Conservation (phyloP, 2,329 filamentous ascomycete species). For the Aspergillus clavatus region DNA sequence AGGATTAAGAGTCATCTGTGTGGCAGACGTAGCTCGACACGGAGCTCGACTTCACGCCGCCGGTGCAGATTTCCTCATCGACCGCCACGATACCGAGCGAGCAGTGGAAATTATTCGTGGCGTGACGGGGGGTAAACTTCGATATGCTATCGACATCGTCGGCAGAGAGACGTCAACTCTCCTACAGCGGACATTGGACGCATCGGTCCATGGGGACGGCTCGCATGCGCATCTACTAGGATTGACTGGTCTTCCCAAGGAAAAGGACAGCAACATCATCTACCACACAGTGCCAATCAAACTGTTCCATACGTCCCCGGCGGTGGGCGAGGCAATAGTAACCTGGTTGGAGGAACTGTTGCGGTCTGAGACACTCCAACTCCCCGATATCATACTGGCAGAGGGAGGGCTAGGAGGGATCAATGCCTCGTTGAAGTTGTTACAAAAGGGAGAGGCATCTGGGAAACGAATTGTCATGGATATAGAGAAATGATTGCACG, state of each 20-base stretch:
- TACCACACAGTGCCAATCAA: constrained; percentile 70
- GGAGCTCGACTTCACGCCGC: constrained; percentile 53
- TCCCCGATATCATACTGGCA: constrained; percentile 62
- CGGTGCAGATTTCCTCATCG: constrained; percentile 62
- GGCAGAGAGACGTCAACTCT: constrained; percentile 59
- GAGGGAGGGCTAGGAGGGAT: constrained; percentile 61
- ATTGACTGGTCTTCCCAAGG: constrained; percentile 63
- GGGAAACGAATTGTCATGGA: constrained; percentile 65
- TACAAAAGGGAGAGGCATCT: constrained; percentile 62
- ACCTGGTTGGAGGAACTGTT: constrained; percentile 66
- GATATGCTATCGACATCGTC: constrained; percentile 65
- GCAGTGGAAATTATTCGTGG: constrained; percentile 60
- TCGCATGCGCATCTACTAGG: constrained; percentile 58
- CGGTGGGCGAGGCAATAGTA: constrained; percentile 59
- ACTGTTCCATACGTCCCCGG: constrained; percentile 64
- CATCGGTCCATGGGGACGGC: constrained; percentile 8
- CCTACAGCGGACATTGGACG: constrained; percentile 51
- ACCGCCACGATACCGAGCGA: constrained; percentile 61
- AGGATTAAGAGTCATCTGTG: constrained; percentile 60
- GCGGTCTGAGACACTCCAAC: constrained; percentile 47
- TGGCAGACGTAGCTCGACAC: constrained; percentile 64
- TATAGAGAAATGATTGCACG: constrained; percentile 12
- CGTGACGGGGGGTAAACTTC: constrained; percentile 53
- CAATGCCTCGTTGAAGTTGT: constrained; percentile 62
- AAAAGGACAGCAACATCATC: constrained; percentile 41